Conservation (phyloP, 2,329 filamentous ascomycete genomes). For the Chaetomiaceae sp. region DNA sequence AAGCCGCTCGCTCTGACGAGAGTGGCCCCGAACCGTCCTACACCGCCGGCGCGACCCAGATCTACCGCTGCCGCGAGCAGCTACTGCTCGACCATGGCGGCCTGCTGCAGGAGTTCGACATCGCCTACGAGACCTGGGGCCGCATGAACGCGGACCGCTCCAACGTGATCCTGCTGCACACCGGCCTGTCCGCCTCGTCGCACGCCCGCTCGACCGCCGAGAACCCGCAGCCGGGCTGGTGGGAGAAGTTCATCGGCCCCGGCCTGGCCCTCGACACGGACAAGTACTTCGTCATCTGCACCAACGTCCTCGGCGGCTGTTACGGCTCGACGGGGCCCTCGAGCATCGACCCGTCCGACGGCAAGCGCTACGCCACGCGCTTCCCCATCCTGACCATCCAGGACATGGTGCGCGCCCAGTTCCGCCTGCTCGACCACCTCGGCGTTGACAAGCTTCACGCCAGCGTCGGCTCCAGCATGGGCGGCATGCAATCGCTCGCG, state of each 20-base stretch:
- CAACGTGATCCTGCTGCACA: constrained; percentile 89
- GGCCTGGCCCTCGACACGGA: constrained; percentile 79
- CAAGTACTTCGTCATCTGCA: constrained; percentile 91
- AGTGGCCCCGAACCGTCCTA: constrained; percentile 91
- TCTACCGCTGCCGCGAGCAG: constrained; percentile 66
- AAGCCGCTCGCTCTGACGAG: constrained; percentile 49
- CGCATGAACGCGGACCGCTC: constrained; percentile 68
- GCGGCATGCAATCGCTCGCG: constrained; percentile 93
- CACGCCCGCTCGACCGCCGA: constrained; percentile 86
- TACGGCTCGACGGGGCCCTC: constrained; percentile 91
- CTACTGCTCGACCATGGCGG: constrained; percentile 92
- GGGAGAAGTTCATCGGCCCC: constrained; percentile 96
- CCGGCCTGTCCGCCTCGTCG: constrained; percentile 91
- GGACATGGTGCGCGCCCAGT: constrained; percentile 96
- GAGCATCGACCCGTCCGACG: constrained; percentile 81
- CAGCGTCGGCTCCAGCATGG: constrained; percentile 94
- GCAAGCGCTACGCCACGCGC: constrained; percentile 81
- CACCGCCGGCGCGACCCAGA: constrained; percentile 77
- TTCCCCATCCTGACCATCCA: constrained; percentile 95
- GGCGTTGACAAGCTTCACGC: constrained; percentile 76
- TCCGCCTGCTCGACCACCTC: constrained; percentile 74
- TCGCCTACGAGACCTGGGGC: constrained; percentile 94
- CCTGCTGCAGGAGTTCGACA: constrained; percentile 76
- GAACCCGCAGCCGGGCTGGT: constrained; percentile 91
- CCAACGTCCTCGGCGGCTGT: constrained; percentile 92